Percentiles rank a stretch among this genome's conserved stretches.
Evolutionary conservation across 768 basidiomycete species (phyloP).

Genomic region (Russula sp.): DNA sequence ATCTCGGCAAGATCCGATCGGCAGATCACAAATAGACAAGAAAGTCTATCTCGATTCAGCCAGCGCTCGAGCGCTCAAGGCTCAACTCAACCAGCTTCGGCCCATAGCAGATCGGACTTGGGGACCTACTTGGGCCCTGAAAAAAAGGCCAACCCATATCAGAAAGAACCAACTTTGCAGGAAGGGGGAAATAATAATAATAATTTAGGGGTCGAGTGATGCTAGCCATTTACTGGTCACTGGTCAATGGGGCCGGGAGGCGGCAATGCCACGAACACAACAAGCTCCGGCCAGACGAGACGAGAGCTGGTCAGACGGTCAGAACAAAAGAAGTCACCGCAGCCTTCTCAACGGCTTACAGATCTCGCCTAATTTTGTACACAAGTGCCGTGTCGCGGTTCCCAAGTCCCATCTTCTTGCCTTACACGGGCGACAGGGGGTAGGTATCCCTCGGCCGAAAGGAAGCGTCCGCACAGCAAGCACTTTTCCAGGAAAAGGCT

Average conservation of each 20-base stretch:
- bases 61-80: too few species aligned
- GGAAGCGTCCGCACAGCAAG: slow-evolving; percentile 51
- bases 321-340: neutral
- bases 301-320: neutral
- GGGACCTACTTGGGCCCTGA: neutral
- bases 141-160: neutral
- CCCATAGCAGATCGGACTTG: neutral
- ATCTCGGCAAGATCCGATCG: slow-evolving; percentile 1
- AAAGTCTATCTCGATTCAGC: slow-evolving; percentile 16
- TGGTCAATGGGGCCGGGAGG: neutral
- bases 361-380: slow-evolving; percentile 17
- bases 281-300: slow-evolving; percentile 1
- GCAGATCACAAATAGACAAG: slow-evolving; percentile 9
- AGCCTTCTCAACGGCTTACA: neutral
- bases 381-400: slow-evolving; percentile 45
- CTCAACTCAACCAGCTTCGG: neutral
- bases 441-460: slow-evolving; percentile 62
- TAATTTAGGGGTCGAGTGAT: neutral
- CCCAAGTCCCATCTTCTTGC: slow-evolving; percentile 39
- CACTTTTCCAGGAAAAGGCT: slow-evolving; percentile 59
- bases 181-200: neutral
- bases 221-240: neutral
- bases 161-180: neutral
- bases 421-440: slow-evolving; percentile 63
- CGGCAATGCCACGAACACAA: neutral